phyloP scores from a whole-genome alignment of 306 rosid genomes.

The Pachyrhizus erosus region DNA sequence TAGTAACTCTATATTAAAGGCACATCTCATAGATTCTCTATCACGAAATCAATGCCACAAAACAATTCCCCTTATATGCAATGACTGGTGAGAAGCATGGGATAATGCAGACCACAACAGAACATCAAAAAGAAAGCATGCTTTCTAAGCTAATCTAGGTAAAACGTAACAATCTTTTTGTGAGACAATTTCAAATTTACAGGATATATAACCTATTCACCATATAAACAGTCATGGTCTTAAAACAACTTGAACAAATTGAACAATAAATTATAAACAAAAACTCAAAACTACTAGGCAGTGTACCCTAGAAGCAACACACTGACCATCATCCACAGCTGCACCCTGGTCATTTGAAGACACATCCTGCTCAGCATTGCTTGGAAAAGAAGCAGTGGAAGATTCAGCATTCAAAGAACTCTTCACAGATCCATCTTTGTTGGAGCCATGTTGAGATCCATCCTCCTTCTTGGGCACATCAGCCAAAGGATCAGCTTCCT shows the following conservation, averaged over 20 bases:
- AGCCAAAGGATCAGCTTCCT: conserved; percentile 93
- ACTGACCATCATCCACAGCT: conserved; percentile 68
- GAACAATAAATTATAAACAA: conserved; percentile 1
- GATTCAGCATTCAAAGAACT: conserved; percentile 69
- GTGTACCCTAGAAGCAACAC: conserved; percentile 30
- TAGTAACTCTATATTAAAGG: background rate
- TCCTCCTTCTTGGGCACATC: conserved; percentile 81
- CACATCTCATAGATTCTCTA: background rate
- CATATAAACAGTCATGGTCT: background rate
- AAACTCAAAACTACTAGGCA: background rate
- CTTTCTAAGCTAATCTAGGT: conserved; percentile 12
- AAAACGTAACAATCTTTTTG: background rate
- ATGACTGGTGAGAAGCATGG: conserved; percentile 7
- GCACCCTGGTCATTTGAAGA: conserved; percentile 54
- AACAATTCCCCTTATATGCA: conserved; percentile 4
- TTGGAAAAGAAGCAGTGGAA: conserved; percentile 63
- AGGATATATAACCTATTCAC: background rate
- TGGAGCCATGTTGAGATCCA: conserved; percentile 64
- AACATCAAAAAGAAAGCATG: conserved; percentile 26
- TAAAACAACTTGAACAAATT: background rate
- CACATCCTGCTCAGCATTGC: conserved; percentile 59
- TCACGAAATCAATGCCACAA: background rate
- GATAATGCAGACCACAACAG: conserved; percentile 32
- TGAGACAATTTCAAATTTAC: background rate
- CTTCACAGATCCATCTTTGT: conserved; percentile 66